Conservation (phyloP, 2,329 filamentous ascomycete species). For the Aspergillus hortae region DNA sequence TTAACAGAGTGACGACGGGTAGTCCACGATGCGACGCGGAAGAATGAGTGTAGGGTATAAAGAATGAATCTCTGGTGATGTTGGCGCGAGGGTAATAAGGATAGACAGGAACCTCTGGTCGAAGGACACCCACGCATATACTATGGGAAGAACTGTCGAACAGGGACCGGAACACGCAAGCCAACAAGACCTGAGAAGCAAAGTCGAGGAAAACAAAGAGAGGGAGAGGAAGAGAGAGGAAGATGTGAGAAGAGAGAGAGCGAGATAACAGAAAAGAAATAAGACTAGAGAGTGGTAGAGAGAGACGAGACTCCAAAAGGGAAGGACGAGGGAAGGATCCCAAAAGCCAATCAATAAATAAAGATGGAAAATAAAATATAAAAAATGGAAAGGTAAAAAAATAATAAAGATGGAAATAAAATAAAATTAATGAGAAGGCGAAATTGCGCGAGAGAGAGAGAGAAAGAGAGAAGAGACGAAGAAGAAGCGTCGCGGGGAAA, state of each 20-base stretch:
- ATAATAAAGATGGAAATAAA: conserved; percentile 27
- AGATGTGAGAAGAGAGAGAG: conserved; percentile 7
- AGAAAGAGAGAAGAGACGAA: conserved; percentile 11
- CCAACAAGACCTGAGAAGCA: neutral
- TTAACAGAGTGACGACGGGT: no score
- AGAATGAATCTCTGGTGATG: neutral
- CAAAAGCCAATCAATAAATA: conserved; percentile 15
- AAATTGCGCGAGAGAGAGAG: no score
- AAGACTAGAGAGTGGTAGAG: conserved; percentile 25
- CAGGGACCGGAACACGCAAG: conserved; percentile 24
- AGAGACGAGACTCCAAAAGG: conserved; percentile 25
- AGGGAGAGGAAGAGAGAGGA: conserved; percentile 13
- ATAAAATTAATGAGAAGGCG: conserved; percentile 15
- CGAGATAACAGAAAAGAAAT: conserved; percentile 15
- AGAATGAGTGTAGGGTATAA: no score
- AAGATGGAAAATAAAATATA: conserved; percentile 12
- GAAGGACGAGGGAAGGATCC: neutral
- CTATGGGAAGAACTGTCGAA: conserved; percentile 12
- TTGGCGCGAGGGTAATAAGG: conserved; percentile 12
- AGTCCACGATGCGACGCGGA: no score
- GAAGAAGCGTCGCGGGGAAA: conserved; percentile 27
- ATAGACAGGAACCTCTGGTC: conserved; percentile 33
- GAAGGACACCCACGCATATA: conserved; percentile 19
- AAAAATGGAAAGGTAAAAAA: conserved; percentile 18
- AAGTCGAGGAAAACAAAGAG: conserved; percentile 15